These are phyloP conservation scores for Hygrocybe coccinea DNA, from an alignment of 768 basidiomycete genomes.

Conservation along the genomic window DNA sequence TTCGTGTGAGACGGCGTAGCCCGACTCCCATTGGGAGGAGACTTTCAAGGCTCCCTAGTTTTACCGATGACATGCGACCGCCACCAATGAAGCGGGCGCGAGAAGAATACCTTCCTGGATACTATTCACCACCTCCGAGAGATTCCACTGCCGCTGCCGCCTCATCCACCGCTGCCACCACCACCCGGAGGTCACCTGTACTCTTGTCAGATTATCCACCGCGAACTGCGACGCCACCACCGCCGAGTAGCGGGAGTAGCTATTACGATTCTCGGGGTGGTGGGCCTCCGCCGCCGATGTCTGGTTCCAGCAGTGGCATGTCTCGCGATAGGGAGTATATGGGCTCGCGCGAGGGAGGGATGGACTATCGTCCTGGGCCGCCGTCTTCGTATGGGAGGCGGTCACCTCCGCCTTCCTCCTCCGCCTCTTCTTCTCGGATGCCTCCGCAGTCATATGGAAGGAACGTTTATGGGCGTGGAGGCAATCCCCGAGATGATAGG, in stretches of 20 bases:
- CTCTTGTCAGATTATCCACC: not conserved
- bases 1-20: constrained; percentile 43
- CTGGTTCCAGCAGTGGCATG: constrained; percentile 11
- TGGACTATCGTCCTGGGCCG: constrained; percentile 25
- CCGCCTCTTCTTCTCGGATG: not conserved
- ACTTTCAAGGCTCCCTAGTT: constrained; percentile 19
- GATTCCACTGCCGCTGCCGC: too few species aligned
- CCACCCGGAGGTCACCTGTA: not conserved
- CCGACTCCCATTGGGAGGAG: constrained; percentile 38
- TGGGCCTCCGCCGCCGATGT: constrained; percentile 12
- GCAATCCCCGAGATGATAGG: constrained; percentile 32
- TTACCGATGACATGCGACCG: constrained; percentile 40
- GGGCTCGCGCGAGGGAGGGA: constrained; percentile 17
- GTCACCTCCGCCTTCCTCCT: constrained; percentile 27
- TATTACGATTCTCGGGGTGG: constrained; percentile 31
- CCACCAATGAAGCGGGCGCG: constrained; percentile 42
- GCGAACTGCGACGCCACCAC: constrained; percentile 23
- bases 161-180: too few species aligned
- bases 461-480: constrained; percentile 20
- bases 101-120: constrained; percentile 37
- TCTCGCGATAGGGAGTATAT: constrained; percentile 35
- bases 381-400: constrained; percentile 38
- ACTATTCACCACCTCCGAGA: constrained; percentile 26
- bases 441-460: constrained; percentile 18
- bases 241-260: constrained; percentile 20